Base-by-base conservation (phyloP, 139 green algal genomes). In the Chlorella sorokiniana region DNA sequence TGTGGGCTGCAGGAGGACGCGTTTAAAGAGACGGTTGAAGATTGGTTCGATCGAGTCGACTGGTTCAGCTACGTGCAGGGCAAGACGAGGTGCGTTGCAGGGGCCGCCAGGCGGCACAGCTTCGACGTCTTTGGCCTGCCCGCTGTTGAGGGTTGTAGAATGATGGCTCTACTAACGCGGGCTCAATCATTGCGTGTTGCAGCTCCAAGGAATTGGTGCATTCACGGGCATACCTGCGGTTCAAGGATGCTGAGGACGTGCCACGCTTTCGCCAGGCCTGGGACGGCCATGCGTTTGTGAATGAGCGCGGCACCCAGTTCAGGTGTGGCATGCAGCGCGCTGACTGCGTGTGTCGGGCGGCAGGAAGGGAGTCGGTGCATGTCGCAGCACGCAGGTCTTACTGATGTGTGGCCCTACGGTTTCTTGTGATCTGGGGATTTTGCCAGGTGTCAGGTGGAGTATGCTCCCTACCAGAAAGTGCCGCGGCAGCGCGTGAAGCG, bases 41-140 rank as follows among this genome's bases (percentile, higher is more conserved):
- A 78, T 1, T 84, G 83, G 44, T 67, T 86, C 23, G 70, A 81
- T 8, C 31, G 56, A 5, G 92, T 90, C 73, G 84, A 81, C 65
- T 96, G 93, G 93, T 83, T 93, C n/a, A 69, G 78, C 52, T 96
- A 93, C 75, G 90, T 86, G 25, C 85, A 79, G 23, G 93, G 93
- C 48, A 96, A 95, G 83, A 42, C 86, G 79, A 94, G 90, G 93
- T 93, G 51, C 18, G 78, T 42, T 44, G 45, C 63, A 20, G 8
- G 8, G 6, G n/a, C 2, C 22, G 14, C 48, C 16, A 25, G 48
- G 48, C 48, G 48, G 14, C 48, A 59, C 48, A 59, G 14, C 48
- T 59, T 59, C 16, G n/a, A n/a, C n/a, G n/a, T n/a, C n/a, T n/a
- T n/a, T n/a, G n/a, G n/a, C n/a, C n/a, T n/a, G n/a, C n/a, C n/a